Conservation (phyloP, 2,329 filamentous ascomycete genomes). For the Uncinocarpus reesii region DNA sequence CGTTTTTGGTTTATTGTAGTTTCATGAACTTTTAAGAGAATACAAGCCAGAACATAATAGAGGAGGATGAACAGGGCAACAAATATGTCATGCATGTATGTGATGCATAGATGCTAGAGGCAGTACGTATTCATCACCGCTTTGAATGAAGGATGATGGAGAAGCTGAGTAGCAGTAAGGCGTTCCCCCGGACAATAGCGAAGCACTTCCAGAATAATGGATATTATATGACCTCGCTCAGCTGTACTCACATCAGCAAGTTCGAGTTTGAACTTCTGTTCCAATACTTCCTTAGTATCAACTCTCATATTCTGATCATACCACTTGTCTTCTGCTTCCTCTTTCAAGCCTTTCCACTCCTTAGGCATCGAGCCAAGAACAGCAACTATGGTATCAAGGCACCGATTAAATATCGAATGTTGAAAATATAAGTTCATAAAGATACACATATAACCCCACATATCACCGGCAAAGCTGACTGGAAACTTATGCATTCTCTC, state of each 20-base stretch:
- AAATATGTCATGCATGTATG: conserved; percentile 7
- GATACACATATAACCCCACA: conserved; percentile 17
- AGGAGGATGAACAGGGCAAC: conserved; percentile 4
- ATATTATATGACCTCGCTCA: conserved; percentile 8
- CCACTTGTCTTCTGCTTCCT: conserved; percentile 20
- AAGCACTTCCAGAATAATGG: conserved; percentile 9
- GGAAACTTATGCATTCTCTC: conserved; percentile 12
- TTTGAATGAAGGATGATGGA: conserved; percentile 22
- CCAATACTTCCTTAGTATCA: conserved; percentile 5
- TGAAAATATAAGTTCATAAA: conserved; percentile 14
- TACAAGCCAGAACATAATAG: background rate
- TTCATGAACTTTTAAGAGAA: background rate
- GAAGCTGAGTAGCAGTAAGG: conserved; percentile 21
- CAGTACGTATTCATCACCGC: conserved; percentile 18
- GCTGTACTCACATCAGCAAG: conserved; percentile 4
- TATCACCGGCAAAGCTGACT: conserved; percentile 16
- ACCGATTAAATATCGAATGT: conserved; percentile 17
- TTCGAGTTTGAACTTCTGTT: background rate
- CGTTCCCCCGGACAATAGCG: conserved; percentile 20
- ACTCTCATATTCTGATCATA: conserved; percentile 21
- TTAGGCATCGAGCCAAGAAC: conserved; percentile 22
- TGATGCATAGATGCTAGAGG: conserved; percentile 2
- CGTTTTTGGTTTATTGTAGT: no score
- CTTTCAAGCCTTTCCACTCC: conserved; percentile 20
- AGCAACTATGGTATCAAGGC: conserved; percentile 15